Percentiles rank a stretch among this genome's conserved stretches.
Conservation (phyloP, 2,329 filamentous ascomycete genomes). For the Orbilia javanica region DNA sequence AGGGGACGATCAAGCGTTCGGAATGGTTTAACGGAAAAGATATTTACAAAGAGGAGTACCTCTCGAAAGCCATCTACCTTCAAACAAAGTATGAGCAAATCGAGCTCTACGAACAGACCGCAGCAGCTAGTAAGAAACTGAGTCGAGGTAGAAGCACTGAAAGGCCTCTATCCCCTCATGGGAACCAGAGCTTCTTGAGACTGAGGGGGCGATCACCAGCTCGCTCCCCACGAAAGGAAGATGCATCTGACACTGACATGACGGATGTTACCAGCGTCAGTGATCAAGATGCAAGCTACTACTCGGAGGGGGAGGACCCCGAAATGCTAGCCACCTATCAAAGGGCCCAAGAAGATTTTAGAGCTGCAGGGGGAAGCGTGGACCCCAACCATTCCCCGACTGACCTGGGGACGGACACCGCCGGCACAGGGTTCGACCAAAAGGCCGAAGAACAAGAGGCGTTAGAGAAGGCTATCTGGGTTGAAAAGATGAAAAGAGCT, state of each 20-base stretch:
- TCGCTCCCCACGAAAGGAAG: background rate
- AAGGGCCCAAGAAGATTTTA: background rate
- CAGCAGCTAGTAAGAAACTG: background rate
- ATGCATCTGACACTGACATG: background rate
- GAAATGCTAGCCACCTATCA: conserved; percentile 9
- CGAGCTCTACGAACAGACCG: background rate
- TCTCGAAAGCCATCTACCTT: background rate
- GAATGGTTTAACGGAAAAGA: conserved; percentile 50
- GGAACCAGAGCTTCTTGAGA: background rate
- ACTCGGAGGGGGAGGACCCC: background rate
- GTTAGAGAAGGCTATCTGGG: background rate
- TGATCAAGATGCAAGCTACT: background rate
- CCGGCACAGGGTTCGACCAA: background rate
- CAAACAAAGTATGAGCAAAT: background rate
- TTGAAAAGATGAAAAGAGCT: conserved; percentile 22
- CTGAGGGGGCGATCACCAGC: background rate
- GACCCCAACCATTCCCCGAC: background rate
- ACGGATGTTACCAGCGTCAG: background rate
- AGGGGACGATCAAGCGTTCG: conserved; percentile 17
- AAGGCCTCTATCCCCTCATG: no score
- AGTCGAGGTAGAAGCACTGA: background rate
- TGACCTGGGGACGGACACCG: background rate
- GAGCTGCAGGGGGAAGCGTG: background rate
- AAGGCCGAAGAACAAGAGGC: background rate
- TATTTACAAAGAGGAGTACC: conserved; percentile 15